A percentile compares a stretch with the other conserved stretches of the same genome.
Conservation (phyloP, 192 early-diverging fungal species). For the Martensiomyces pterosporus region DNA sequence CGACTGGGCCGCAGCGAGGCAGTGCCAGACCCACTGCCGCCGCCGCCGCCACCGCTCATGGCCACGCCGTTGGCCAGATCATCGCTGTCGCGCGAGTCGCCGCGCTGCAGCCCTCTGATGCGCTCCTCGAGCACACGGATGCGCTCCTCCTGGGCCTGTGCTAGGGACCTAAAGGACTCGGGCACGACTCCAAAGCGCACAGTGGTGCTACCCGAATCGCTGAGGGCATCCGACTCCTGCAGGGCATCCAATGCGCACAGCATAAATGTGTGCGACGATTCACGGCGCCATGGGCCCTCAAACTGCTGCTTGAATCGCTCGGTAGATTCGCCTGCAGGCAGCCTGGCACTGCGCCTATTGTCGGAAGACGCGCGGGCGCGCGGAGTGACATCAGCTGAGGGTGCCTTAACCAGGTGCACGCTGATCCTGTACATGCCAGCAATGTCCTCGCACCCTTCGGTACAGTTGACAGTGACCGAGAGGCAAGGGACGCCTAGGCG, state of each 20-base stretch:
- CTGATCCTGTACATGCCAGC: constrained; percentile 3
- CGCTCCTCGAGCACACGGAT: constrained; percentile 24
- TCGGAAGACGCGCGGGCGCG: neutral
- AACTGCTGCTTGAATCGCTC: constrained; percentile 5
- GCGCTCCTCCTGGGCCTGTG: constrained; percentile 17
- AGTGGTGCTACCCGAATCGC: constrained; percentile 6
- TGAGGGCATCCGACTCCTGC: constrained; percentile 1
- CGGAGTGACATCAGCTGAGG: neutral
- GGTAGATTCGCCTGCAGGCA: too few relatives aligned
- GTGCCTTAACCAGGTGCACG: constrained; percentile 5
- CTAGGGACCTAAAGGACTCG: constrained; percentile 18
- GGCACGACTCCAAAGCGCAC: constrained; percentile 26
- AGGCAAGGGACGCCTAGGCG: constrained; percentile 30
- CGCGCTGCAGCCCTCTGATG: constrained; percentile 2
- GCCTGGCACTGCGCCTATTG: too few relatives aligned
- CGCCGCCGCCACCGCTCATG: too few relatives aligned
- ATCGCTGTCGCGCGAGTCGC: too few relatives aligned
- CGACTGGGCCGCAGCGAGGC: constrained; percentile 4
- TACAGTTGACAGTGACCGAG: constrained; percentile 12
- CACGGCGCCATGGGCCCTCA: constrained; percentile 1
- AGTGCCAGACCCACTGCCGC: too few relatives aligned
- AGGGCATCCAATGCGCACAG: constrained; percentile 28
- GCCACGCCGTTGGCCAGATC: neutral
- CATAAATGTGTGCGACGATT: constrained; percentile 8
- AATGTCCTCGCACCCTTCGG: constrained; percentile 11